phyloP scores from a whole-genome alignment of 768 basidiomycete genomes.

The Botryobasidium botryosum region DNA sequence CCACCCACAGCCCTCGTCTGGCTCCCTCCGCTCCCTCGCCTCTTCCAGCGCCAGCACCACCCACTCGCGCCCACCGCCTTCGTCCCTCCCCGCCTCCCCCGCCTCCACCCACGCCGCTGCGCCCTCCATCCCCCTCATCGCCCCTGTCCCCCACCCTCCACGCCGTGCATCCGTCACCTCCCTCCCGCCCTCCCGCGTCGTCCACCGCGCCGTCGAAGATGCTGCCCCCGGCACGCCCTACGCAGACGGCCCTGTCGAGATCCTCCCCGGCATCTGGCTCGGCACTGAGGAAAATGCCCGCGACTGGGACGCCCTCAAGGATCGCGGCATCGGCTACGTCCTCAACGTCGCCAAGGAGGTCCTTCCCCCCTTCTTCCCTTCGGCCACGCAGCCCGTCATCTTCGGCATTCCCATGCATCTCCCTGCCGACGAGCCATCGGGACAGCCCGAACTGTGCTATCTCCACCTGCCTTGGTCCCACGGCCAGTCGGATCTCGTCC shows the following conservation, averaged over 20 bases:
- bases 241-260: slow-evolving; percentile 60
- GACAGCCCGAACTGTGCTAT: slow-evolving; percentile 69
- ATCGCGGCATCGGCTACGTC: slow-evolving; percentile 59
- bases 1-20: no score
- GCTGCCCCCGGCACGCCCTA: slow-evolving; percentile 33
- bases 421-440: slow-evolving; percentile 44
- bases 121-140: slow-evolving; percentile 1
- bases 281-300: slow-evolving; percentile 86
- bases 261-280: slow-evolving; percentile 76
- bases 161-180: slow-evolving; percentile 58
- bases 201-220: slow-evolving; percentile 6
- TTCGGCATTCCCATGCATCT: slow-evolving; percentile 25
- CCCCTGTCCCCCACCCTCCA: slow-evolving; percentile 30
- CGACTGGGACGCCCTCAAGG: slow-evolving; percentile 54
- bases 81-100: slow-evolving; percentile 1
- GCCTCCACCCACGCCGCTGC: not conserved
- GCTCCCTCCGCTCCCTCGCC: no score
- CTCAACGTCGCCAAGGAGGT: slow-evolving; percentile 94
- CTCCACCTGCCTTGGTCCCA: slow-evolving; percentile 87
- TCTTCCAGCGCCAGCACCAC: no score
- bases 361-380: slow-evolving; percentile 41
- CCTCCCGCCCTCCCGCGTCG: slow-evolving; percentile 26
- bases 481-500: slow-evolving; percentile 77
- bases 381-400: slow-evolving; percentile 13
- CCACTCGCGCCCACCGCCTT: no score